Evolutionary conservation across 2,329 filamentous ascomycete genomes (phyloP).

Genomic region (Alternaria novae-zelandiae): DNA sequence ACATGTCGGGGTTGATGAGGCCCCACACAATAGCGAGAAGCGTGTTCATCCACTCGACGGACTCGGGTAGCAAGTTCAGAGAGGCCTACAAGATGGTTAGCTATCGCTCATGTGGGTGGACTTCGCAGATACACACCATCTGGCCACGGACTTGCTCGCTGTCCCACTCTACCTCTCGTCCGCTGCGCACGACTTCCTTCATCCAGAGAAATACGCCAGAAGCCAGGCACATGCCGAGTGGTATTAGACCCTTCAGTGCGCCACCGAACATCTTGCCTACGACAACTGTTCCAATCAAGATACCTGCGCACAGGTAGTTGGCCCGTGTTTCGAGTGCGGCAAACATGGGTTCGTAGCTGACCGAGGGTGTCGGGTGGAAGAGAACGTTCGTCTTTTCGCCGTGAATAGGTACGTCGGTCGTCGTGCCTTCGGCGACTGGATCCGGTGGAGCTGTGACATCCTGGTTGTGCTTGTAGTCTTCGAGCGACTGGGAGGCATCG

Average conservation of each 20-base stretch:
- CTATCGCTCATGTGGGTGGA: not conserved
- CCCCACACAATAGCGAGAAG: conserved; percentile 86
- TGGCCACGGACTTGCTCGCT: conserved; percentile 85
- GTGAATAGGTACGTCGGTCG: conserved; percentile 92
- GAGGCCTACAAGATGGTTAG: conserved; percentile 63
- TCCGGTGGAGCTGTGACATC: conserved; percentile 92
- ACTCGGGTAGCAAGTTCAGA: conserved; percentile 88
- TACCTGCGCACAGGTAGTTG: conserved; percentile 70
- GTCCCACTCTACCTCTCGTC: conserved; percentile 84
- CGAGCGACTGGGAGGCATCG: conserved; percentile 71
- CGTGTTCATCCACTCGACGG: conserved; percentile 93
- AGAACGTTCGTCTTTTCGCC: conserved; percentile 96
- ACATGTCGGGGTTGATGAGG: conserved; percentile 93
- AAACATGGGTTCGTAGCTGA: conserved; percentile 91
- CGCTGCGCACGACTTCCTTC: conserved; percentile 83
- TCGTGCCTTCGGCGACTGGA: conserved; percentile 79
- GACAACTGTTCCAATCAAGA: conserved; percentile 76
- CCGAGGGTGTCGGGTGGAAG: conserved; percentile 90
- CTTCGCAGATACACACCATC: conserved; percentile 58
- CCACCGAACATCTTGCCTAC: conserved; percentile 82
- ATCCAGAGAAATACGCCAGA: conserved; percentile 88
- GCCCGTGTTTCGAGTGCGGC: conserved; percentile 75
- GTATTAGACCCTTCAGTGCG: conserved; percentile 75
- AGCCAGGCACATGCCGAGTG: conserved; percentile 72
- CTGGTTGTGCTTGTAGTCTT: conserved; percentile 83